These are phyloP conservation scores for Podospora fimiseda DNA, from an alignment of 495 filamentous ascomycete species.

Conservation along the genomic window DNA sequence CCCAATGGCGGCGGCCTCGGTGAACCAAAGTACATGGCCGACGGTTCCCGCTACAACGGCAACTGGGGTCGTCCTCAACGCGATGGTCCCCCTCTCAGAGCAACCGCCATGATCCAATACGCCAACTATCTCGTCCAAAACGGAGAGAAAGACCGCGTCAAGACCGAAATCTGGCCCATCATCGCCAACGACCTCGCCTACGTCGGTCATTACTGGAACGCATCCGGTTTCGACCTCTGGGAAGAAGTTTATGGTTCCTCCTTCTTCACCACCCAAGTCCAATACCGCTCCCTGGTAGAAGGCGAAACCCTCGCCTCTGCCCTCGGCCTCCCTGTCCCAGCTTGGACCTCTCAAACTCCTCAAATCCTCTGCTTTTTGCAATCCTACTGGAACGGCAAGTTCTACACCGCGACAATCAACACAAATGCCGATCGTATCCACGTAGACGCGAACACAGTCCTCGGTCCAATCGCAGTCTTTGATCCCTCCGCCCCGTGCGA, in stretches of 20 bases:
- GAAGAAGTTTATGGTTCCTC: conserved; percentile 57
- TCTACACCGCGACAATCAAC: conserved; percentile 47
- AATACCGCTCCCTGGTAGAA: conserved; percentile 49
- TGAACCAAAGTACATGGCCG: conserved; percentile 46
- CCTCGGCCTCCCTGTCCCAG: conserved; percentile 32
- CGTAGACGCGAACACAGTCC: conserved; percentile 54
- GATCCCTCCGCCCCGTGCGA: conserved; percentile 51
- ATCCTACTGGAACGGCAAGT: conserved; percentile 55
- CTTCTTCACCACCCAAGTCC: conserved; percentile 45
- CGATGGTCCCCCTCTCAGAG: conserved; percentile 61
- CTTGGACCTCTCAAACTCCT: conserved; percentile 47
- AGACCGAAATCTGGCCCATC: conserved; percentile 49
- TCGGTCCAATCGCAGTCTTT: conserved; percentile 54
- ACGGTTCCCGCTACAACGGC: conserved; percentile 19
- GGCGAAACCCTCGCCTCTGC: conserved; percentile 47
- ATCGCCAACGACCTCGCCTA: conserved; percentile 60
- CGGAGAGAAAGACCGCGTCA: conserved; percentile 33
- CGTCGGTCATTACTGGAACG: conserved; percentile 60
- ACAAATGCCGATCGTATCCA: conserved; percentile 44
- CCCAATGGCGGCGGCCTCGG: conserved; percentile 42
- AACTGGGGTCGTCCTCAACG: conserved; percentile 51
- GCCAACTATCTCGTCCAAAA: conserved; percentile 37
- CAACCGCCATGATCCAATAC: conserved; percentile 46
- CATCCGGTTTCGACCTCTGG: conserved; percentile 62
- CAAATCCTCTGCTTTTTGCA: conserved; percentile 55